These are phyloP conservation scores for Cryptococcus sp. DNA, from an alignment of 1,284 basidiomycete species.

Conservation along the genomic window DNA sequence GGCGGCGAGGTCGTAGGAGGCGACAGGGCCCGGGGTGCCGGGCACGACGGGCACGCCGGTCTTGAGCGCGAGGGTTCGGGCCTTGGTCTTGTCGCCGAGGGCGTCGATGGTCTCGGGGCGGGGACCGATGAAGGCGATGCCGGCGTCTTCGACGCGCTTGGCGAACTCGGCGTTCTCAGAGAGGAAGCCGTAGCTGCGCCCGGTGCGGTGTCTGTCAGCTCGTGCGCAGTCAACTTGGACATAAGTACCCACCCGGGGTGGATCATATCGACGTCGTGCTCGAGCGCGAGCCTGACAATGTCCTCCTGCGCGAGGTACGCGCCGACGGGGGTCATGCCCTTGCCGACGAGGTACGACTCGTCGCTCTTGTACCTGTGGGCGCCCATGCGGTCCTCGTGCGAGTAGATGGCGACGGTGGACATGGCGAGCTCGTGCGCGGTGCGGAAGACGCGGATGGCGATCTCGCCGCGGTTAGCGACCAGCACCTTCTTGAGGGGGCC, in stretches of 20 bases:
- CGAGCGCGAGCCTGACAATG: slow-evolving; percentile 89
- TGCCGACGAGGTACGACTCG: slow-evolving; percentile 97
- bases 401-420: slow-evolving; percentile 99
- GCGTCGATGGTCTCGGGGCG: slow-evolving; percentile 95
- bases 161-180: slow-evolving; percentile 97
- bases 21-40: slow-evolving; percentile 93
- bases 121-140: slow-evolving; percentile 95
- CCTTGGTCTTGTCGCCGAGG: slow-evolving; percentile 98
- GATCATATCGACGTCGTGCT: slow-evolving; percentile 99
- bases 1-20: slow-evolving; percentile 73
- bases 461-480: slow-evolving; percentile 97
- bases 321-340: slow-evolving; percentile 88
- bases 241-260: slow-evolving; percentile 76
- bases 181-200: slow-evolving; percentile 88
- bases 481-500: slow-evolving; percentile 90
- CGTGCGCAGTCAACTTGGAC: not conserved
- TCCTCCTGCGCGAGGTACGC: slow-evolving; percentile 98
- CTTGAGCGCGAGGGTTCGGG: slow-evolving; percentile 72
- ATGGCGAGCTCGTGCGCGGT: slow-evolving; percentile 98
- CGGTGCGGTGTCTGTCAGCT: slow-evolving; percentile 2
- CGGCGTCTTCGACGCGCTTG: slow-evolving; percentile 92
- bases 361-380: slow-evolving; percentile 99
- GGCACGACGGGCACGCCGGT: slow-evolving; percentile 94
- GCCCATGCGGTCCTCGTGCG: slow-evolving; percentile 90
- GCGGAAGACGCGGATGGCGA: slow-evolving; percentile 97